Evolutionary conservation across 371 early-diverging fungal species (phyloP), one percentile per base, ranked within the genome.

Genomic region (Circinella umbellata): DNA sequence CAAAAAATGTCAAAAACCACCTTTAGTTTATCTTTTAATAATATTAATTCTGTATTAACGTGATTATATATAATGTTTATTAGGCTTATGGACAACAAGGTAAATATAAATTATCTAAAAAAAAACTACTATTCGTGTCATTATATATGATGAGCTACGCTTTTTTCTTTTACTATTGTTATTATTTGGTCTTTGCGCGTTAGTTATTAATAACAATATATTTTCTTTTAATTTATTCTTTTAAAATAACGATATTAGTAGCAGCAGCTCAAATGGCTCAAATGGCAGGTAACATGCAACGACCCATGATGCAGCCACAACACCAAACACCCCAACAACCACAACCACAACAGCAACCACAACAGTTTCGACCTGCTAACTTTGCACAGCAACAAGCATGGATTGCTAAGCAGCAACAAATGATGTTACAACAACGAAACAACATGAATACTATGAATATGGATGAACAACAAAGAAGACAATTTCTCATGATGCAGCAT

Each of bases 321-420:
- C 46, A 64, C 27, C 27, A 27, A 27, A 27, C 27, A 27, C 27
- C 27, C 2, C 27, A 27, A 27, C 27, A 27, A 27, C 27, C 27
- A 27, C 27, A 27, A 59, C 67, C 64, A 46, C 73, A 69, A 53
- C 70, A 63, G 9, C 75, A 69, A 60, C 38, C 51, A 18, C 61
- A 60, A 37, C 46, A 64, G 17, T 69, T 69, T 55, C 53, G 73
- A 17, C 73, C 69, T 37, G 68, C 66, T 6, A 69, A 69, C 27
- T 53, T 73, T 59, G 69, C 69, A 15, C 73, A 73, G 39, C 71
- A 75, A 49, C 74, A 77, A 51, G 74, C 72, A 17, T 75, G 75
- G 78, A 59, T 74, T 61, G 70, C 69, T 37, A 74, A 78, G 46
- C 78, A 78, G 46, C 78, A 78, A 60, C 76, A 79, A 46, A 74